phyloP scores from a whole-genome alignment of 2,329 filamentous ascomycete species.

The Aspergillus sergii region DNA sequence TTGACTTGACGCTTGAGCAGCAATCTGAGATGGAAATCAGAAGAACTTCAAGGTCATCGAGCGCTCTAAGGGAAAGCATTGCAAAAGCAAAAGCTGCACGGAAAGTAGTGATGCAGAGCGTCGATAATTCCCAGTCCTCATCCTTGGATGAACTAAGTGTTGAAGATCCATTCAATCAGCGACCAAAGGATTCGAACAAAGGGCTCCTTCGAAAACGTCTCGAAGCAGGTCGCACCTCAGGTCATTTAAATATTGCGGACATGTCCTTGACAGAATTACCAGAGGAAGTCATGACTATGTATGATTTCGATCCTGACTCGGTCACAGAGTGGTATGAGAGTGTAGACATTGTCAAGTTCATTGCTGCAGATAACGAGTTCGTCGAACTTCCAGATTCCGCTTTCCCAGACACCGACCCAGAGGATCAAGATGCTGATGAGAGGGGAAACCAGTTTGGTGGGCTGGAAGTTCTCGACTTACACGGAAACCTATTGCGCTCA shows the following conservation, averaged over 20 bases:
- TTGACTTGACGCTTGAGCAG: slow-evolving; percentile 33
- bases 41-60: slow-evolving; percentile 69
- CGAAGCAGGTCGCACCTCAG: slow-evolving; percentile 71
- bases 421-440: slow-evolving; percentile 66
- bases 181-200: slow-evolving; percentile 58
- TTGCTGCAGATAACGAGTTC: slow-evolving; percentile 89
- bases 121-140: slow-evolving; percentile 16
- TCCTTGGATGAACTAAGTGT: slow-evolving; percentile 53
- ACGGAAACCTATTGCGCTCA: slow-evolving; percentile 75
- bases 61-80: slow-evolving; percentile 83
- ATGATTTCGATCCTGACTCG: slow-evolving; percentile 71
- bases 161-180: slow-evolving; percentile 61
- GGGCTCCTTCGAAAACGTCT: slow-evolving; percentile 75
- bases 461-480: slow-evolving; percentile 79
- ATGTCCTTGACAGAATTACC: slow-evolving; percentile 80
- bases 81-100: slow-evolving; percentile 87
- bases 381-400: slow-evolving; percentile 70
- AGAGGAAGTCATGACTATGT: slow-evolving; percentile 84
- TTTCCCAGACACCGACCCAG: slow-evolving; percentile 71
- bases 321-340: slow-evolving; percentile 83
- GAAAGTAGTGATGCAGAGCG: slow-evolving; percentile 51
- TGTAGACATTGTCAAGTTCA: slow-evolving; percentile 80
- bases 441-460: slow-evolving; percentile 78
- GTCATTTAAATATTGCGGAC: slow-evolving; percentile 84
- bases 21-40: slow-evolving; percentile 37